Evolutionary conservation across 2,329 filamentous ascomycete species (phyloP), one percentile per base, ranked within the genome.

Genomic region (Alternaria ventricosa): DNA sequence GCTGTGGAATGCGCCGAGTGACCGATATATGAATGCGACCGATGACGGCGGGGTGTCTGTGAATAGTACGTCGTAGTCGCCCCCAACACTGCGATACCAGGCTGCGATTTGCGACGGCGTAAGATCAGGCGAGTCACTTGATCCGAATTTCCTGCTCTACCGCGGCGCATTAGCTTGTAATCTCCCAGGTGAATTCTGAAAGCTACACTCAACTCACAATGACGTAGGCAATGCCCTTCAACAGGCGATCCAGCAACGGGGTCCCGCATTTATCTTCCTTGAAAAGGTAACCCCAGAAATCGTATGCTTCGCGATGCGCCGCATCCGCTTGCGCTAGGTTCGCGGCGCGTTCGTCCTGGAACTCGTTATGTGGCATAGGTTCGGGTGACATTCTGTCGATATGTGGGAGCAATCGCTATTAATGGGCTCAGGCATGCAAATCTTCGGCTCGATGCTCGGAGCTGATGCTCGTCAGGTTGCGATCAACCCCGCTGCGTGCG

Each of bases 1-100:
- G 54, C 89, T 90, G 81, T 98, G 95, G 72, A 94, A 92, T 78
- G 95, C 97, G 71, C 95, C 96, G 55, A 97, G 88, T 8, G 92
- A 92, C 75, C 93, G 92, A 85, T 96, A 98, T 68, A 97, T 96
- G 82, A 93, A 96, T 27, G 94, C 96, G 66, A 99, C 89, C 46
- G 91, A 90, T 41, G 88, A 83, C 64, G 90, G 83, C 20, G 91
- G 89, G 33, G 91, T 92, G 4, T 90, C 86, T 45, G 95, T 84
- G 78, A 98, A 98, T 57, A 98, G 87, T 23, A 83, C 77, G 61
- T 85, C 83, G 78, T 83, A 75, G 81, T 84, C 70, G 72, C 82
- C 78, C 71, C 83, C 71, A 64, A 84, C 75, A 57, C 83, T 77
- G 64, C 81, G 81, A 76, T 86, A 85, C 79, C 84, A 85, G 44